These are phyloP conservation scores for Coemansia guatemalensis DNA, from an alignment of 192 early-diverging fungal species.

Conservation along the genomic window DNA sequence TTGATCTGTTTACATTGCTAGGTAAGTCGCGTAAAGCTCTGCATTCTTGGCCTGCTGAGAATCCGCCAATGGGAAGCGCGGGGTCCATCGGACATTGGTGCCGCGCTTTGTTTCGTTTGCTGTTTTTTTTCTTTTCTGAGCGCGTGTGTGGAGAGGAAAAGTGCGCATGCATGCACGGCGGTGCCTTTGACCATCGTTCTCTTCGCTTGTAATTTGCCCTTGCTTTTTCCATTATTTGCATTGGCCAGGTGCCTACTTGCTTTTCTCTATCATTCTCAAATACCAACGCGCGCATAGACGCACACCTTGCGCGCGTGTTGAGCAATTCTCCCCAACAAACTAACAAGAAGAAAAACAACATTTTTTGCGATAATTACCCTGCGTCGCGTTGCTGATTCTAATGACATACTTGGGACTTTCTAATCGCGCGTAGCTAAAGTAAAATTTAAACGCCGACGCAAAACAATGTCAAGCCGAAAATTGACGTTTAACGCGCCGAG, in stretches of 20 bases:
- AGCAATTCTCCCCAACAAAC: no score
- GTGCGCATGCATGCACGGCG: not conserved
- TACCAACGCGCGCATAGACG: no score
- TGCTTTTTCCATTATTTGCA: not conserved
- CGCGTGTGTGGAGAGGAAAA: not conserved
- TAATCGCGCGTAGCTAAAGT: no score
- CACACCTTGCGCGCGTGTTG: no score
- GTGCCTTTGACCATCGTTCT: not conserved
- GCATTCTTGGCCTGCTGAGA: not conserved
- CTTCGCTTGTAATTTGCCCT: not conserved
- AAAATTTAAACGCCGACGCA: no score
- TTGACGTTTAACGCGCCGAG: slow-evolving; percentile 50
- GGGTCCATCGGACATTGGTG: not conserved
- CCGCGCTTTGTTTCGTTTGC: not conserved
- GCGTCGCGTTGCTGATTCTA: no score
- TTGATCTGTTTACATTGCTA: not conserved
- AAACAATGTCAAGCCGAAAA: slow-evolving; percentile 43
- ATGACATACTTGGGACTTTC: no score
- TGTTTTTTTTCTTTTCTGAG: not conserved
- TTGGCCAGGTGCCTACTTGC: not conserved
- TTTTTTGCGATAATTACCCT: no score
- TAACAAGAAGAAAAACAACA: no score
- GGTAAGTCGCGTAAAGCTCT: not conserved
- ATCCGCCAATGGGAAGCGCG: not conserved
- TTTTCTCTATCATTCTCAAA: not conserved